Evolutionary conservation across 2,329 filamentous ascomycete species (phyloP).

Genomic region (Fusarium illudens): DNA sequence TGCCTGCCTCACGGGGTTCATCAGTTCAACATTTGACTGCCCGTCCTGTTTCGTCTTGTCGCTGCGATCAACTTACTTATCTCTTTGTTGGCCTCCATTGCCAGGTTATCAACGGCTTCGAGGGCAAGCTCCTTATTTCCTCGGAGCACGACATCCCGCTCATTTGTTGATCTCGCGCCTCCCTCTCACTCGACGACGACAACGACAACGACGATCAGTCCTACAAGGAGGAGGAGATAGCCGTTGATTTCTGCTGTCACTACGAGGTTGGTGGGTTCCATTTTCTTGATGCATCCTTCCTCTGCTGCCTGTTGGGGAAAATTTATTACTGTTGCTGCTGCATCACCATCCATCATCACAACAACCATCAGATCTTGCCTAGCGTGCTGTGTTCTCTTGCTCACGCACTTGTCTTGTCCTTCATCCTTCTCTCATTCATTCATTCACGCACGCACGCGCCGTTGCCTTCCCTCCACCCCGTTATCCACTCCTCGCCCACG

Average conservation of each 20-base stretch:
- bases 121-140: neutral
- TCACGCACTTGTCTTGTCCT: neutral
- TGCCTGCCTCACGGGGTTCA: neutral
- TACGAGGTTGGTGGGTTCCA: neutral
- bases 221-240: neutral
- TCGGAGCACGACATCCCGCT: neutral
- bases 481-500: slow-evolving; percentile 11
- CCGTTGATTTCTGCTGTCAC: neutral
- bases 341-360: neutral
- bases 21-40: neutral
- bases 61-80: neutral
- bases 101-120: neutral
- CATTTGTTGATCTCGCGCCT: neutral
- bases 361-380: neutral
- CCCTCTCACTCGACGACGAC: neutral
- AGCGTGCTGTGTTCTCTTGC: neutral
- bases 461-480: slow-evolving; percentile 9
- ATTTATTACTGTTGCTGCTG: neutral
- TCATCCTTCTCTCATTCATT: neutral
- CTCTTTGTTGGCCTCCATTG: neutral
- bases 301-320: neutral
- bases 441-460: neutral
- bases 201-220: neutral
- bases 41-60: neutral
- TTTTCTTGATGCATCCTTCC: neutral